Base-by-base conservation (phyloP, 2,329 filamentous ascomycete species). In the Periconia sp. region DNA sequence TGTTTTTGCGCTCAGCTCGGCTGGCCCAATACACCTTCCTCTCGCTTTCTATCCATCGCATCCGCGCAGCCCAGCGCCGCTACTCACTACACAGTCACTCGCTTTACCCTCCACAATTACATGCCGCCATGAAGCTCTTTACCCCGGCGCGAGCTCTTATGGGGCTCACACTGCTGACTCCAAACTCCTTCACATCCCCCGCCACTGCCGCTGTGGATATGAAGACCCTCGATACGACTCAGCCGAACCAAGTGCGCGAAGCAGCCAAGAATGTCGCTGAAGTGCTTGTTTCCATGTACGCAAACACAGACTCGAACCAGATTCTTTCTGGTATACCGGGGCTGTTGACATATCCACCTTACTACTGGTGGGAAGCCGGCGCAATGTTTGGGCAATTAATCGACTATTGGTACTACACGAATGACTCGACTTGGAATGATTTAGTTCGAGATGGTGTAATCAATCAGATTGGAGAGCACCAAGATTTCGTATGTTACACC, bases 391-490 rank as follows among this genome's bases (percentile, higher is more conserved):
- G 78, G 44, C 75, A 85, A 3, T 73, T 92, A 51, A 78, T 94
- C 40, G 87, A 92, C 59, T 94, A 92, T 65, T 94, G 88, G 87
- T 88, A 85, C 63, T 88, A 88, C 64, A 91, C 88, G 0, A 84
- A 83, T 11, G 87, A 92, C 61, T 72, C 77, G 3, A 76, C 77
- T n/a, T 92, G 87, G 72, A 90, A 90, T 63, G 72, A 83, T 15
- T 71, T 87, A 21, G 81, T 82, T 12, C 78, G 76, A 18, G 76
- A 87, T 50, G 60, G 55, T 3, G 41, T 62, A 5, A 35, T 54
- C 13, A 40, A 49, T 32, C 59, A 64, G 39, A 45, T 56, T 18
- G 58, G 59, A 29, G 46, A 47, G 2, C 26, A 49, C 22, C 28
- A 24, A 22, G 41, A 58, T 31, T 44, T 50, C 25, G 55, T 56